Percentiles rank a stretch among this genome's conserved stretches.
phyloP scores from a whole-genome alignment of 176 grass and related monocot species.

The Oryza brachyantha region DNA sequence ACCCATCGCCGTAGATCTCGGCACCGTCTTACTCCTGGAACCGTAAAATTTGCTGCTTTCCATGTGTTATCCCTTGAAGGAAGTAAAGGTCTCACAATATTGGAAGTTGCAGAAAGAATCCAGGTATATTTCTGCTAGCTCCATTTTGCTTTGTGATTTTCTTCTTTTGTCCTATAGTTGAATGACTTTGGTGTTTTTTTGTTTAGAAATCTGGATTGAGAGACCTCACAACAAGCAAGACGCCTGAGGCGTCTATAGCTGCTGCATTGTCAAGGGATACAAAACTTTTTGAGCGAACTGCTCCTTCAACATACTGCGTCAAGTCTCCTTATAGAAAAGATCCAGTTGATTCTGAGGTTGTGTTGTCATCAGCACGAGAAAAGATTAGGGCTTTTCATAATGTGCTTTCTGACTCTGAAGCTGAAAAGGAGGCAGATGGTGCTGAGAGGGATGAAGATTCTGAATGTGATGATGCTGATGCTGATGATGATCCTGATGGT shows the following conservation, averaged over 20 bases:
- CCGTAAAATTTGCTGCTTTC: slow-evolving; percentile 98
- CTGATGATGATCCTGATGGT: slow-evolving; percentile 72
- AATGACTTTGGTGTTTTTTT: slow-evolving; percentile 22
- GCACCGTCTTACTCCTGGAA: slow-evolving; percentile 98
- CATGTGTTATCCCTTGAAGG: slow-evolving; percentile 98
- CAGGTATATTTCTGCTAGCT: slow-evolving; percentile 56
- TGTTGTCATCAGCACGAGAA: slow-evolving; percentile 81
- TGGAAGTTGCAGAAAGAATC: slow-evolving; percentile 98
- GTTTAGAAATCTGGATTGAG: slow-evolving; percentile 95
- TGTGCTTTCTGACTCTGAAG: slow-evolving; percentile 76
- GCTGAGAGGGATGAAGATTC: slow-evolving; percentile 89
- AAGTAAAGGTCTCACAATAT: slow-evolving; percentile 80
- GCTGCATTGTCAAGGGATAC: slow-evolving; percentile 89
- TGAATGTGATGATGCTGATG: slow-evolving; percentile 75
- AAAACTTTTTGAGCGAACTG: slow-evolving; percentile 95
- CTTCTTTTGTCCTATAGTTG: slow-evolving; percentile 1
- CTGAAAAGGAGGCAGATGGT: slow-evolving; percentile 62
- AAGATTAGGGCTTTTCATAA: slow-evolving; percentile 95
- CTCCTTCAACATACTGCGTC: slow-evolving; percentile 98
- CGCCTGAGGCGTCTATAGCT: slow-evolving; percentile 97
- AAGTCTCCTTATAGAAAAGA: slow-evolving; percentile 87
- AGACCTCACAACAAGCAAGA: slow-evolving; percentile 98
- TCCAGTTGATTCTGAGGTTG: slow-evolving; percentile 72
- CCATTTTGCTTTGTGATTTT: background rate
- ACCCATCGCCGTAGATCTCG: slow-evolving; percentile 63